phyloP scores from a whole-genome alignment of 495 filamentous ascomycete species.

The Aspergillus incahuasiensis region DNA sequence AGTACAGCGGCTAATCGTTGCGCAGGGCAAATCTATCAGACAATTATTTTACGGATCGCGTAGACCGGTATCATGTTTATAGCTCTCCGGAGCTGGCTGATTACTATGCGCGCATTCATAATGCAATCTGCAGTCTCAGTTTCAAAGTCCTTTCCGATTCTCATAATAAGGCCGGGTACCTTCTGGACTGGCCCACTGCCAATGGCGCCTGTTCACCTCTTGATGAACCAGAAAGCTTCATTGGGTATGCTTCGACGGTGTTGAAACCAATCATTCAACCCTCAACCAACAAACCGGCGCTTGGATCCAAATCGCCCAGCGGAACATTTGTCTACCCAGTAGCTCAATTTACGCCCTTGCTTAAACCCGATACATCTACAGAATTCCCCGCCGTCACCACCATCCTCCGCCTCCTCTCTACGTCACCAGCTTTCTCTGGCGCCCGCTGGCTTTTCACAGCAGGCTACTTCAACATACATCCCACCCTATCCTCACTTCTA shows the following conservation, averaged over 20 bases:
- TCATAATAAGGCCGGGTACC: constrained; percentile 56
- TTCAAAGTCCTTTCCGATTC: constrained; percentile 67
- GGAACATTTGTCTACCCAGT: constrained; percentile 80
- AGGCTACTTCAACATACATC: constrained; percentile 95
- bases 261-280: constrained; percentile 63
- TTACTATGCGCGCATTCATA: constrained; percentile 75
- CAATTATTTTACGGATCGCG: constrained; percentile 94
- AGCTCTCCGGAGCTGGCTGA: constrained; percentile 70
- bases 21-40: constrained; percentile 79
- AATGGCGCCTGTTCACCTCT: constrained; percentile 73
- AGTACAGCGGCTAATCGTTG: background rate
- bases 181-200: constrained; percentile 69
- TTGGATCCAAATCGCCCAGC: constrained; percentile 27
- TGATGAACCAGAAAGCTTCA: constrained; percentile 60
- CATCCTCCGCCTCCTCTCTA: constrained; percentile 62
- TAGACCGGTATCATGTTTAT: constrained; percentile 94
- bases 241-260: constrained; percentile 58
- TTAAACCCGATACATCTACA: constrained; percentile 75
- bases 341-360: constrained; percentile 77
- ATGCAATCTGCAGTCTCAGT: constrained; percentile 72
- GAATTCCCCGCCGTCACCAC: constrained; percentile 76
- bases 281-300: constrained; percentile 24
- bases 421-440: constrained; percentile 50
- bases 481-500: constrained; percentile 70
- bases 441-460: constrained; percentile 93